Base-by-base conservation (phyloP, 2,329 filamentous ascomycete genomes). In the Plenodomus biglobosus region DNA sequence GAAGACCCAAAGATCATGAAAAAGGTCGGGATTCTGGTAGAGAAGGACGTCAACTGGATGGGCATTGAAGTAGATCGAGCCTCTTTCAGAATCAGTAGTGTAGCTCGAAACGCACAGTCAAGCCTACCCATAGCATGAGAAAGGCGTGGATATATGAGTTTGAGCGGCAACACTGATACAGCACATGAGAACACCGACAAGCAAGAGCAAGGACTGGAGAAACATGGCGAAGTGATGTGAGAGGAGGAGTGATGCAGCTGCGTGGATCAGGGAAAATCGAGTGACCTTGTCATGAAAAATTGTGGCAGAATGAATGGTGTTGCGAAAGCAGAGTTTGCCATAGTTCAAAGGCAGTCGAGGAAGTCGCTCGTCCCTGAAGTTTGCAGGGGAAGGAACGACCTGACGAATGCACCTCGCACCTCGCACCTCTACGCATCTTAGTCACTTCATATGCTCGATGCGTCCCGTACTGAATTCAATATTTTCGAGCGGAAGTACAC, bases 21-120 rank as follows among this genome's bases (percentile, higher is more conserved):
- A 58, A 35, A 69, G 55, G 21, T 66, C 59, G 2, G 65, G 64
- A 20, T 59, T 65, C 34, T 66, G 62, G 45, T 59, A 69, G 19
- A 69, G 55, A 1, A 66, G 41, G 35, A 45, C 50, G 38, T 68
- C 65, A 24, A 55, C 52, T 16, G 62, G 61, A 24, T 66, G 61
- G 0, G 63, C 65, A 22, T 48, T 52, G 50, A 66, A 64, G 52
- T 66, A 66, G 27, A 67, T 46, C 7, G 59, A 58, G 30, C 64
- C 64, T 35, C 63, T 66, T 17, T n/a, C n/a, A 27, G 32, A 24
- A 27, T 56, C 36, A 53, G 48, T 2, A 15, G 2, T 24, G 6
- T 6, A 36, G 15, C 15, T 6, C 7, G 6, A 5, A n/a, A 36
- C 15, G n/a, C 15, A 36, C 5, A 15, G 17, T 6, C 34, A 5